Conservation (phyloP, 2,329 filamentous ascomycete species). For the Colletotrichum scovillei region DNA sequence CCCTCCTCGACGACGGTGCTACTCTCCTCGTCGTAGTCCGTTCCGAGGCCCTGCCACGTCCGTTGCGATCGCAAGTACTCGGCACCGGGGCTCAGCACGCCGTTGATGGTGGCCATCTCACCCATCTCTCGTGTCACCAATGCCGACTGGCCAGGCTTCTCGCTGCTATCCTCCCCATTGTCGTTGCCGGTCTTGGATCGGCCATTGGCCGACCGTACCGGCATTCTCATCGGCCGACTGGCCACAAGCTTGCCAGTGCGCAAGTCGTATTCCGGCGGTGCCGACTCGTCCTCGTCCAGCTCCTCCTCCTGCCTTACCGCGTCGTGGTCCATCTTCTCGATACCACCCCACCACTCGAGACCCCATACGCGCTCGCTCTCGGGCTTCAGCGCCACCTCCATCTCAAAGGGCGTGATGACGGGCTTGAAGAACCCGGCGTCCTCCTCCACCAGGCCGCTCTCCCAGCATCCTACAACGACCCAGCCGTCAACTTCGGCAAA, state of each 20-base stretch:
- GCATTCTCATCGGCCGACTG: constrained; percentile 77
- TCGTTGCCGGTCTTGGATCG: constrained; percentile 28
- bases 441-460: constrained; percentile 91
- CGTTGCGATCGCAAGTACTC: constrained; percentile 85
- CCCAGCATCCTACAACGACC: constrained; percentile 99
- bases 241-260: constrained; percentile 87
- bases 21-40: constrained; percentile 77
- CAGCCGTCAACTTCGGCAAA: constrained; percentile 95
- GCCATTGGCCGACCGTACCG: constrained; percentile 40
- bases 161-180: constrained; percentile 36
- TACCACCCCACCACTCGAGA: constrained; percentile 89
- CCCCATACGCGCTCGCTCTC: constrained; percentile 87
- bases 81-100: constrained; percentile 89
- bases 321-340: constrained; percentile 72
- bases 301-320: constrained; percentile 26
- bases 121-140: constrained; percentile 72
- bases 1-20: constrained; percentile 83
- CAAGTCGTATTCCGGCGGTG: constrained; percentile 91
- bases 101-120: constrained; percentile 84
- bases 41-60: constrained; percentile 93
- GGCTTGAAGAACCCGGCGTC: constrained; percentile 85
- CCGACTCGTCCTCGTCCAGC: constrained; percentile 73
- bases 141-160: constrained; percentile 47
- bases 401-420: constrained; percentile 94
- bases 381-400: constrained; percentile 79